phyloP scores from a whole-genome alignment of 768 basidiomycete genomes.

The Lanmaoa rubissima region DNA sequence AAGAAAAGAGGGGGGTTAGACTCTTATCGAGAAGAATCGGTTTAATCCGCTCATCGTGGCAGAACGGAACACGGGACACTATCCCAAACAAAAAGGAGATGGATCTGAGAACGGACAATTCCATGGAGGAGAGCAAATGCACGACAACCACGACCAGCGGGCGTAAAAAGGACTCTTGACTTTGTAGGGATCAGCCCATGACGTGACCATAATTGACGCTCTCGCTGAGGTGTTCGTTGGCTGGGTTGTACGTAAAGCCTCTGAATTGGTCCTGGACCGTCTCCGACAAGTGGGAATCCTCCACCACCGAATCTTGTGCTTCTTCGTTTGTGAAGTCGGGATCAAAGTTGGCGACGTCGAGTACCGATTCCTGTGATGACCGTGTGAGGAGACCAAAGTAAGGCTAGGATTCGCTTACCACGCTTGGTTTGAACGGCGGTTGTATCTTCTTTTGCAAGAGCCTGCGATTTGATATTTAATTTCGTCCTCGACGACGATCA shows the following conservation, averaged over 20 bases:
- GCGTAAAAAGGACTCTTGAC: not conserved
- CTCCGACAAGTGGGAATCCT: conserved; percentile 87
- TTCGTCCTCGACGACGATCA: not conserved
- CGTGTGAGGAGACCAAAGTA: not conserved
- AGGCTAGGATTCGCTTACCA: conserved; percentile 50
- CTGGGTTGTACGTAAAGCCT: conserved; percentile 87
- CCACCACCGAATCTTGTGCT: conserved; percentile 93
- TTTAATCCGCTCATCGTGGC: not conserved
- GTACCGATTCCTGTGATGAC: conserved; percentile 69
- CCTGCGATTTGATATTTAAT: conserved; percentile 33
- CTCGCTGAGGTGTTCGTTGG: conserved; percentile 81
- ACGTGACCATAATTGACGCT: conserved; percentile 62
- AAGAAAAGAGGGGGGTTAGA: not conserved
- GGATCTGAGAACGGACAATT: not conserved
- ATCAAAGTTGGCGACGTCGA: conserved; percentile 97
- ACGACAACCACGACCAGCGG: conserved; percentile 23
- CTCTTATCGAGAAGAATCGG: not conserved
- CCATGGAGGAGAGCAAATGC: conserved; percentile 3
- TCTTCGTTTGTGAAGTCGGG: conserved; percentile 96
- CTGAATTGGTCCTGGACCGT: conserved; percentile 96
- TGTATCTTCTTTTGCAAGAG: conserved; percentile 93
- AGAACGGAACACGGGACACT: not conserved
- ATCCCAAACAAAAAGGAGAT: not conserved
- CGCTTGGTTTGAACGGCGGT: conserved; percentile 96
- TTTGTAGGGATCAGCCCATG: conserved; percentile 27